These are phyloP conservation scores for Prunus mume DNA, from an alignment of 306 rosid species.

Conservation along the genomic window DNA sequence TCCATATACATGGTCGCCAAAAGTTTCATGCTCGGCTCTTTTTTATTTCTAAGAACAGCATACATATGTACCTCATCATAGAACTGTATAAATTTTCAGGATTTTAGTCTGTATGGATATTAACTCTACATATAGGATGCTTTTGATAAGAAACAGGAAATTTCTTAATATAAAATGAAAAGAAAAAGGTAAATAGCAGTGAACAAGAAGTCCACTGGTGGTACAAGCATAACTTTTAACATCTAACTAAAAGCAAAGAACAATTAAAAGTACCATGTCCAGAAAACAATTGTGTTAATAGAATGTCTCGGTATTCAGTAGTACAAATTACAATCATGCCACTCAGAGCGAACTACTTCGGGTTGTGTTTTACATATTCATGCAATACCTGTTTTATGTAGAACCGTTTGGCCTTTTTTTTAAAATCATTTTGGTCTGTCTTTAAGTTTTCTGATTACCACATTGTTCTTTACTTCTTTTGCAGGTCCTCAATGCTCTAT, in stretches of 20 bases:
- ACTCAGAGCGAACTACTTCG: neutral
- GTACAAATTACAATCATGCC: neutral
- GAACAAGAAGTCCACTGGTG: neutral
- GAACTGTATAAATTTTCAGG: neutral
- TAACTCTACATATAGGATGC: neutral
- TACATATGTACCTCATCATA: neutral
- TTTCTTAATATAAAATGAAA: neutral
- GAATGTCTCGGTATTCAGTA: neutral
- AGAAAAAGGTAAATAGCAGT: neutral
- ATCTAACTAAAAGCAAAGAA: neutral
- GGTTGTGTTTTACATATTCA: neutral
- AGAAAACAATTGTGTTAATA: neutral
- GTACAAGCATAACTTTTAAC: neutral
- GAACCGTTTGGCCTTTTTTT: neutral
- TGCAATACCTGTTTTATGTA: neutral
- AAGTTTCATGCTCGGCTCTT: no score
- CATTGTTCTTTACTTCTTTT: constrained; percentile 17
- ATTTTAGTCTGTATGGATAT: neutral
- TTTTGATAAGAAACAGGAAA: neutral
- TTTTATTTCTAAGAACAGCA: no score
- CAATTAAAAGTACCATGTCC: neutral
- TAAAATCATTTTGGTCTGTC: neutral
- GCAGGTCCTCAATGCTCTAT: constrained; percentile 89
- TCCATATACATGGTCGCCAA: no score
- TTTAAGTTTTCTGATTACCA: neutral